Evolutionary conservation across 495 filamentous ascomycete species (phyloP).

Genomic region (Aspergillus ostianus): DNA sequence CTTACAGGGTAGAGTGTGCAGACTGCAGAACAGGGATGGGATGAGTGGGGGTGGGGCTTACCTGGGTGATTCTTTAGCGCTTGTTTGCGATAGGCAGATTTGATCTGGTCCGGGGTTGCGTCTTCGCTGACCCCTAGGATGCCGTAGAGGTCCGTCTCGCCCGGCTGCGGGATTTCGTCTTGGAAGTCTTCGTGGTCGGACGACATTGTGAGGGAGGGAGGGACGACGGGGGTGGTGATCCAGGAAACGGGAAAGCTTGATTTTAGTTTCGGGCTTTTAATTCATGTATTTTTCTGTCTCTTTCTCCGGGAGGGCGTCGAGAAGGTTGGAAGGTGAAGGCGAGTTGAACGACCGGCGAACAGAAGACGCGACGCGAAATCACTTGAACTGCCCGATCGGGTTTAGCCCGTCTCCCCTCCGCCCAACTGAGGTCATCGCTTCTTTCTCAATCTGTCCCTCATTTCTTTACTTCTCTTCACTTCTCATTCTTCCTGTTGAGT

Average conservation of each 20-base stretch:
- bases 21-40: background rate
- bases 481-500: no score
- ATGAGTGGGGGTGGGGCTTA: slow-evolving; percentile 29
- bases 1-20: no score
- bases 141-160: slow-evolving; percentile 79
- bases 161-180: slow-evolving; percentile 42
- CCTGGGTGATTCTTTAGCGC: slow-evolving; percentile 90
- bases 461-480: background rate
- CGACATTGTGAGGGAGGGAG: slow-evolving; percentile 9
- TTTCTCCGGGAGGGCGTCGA: background rate
- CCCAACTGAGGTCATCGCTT: slow-evolving; percentile 3
- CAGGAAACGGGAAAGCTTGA: background rate
- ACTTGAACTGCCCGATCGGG: slow-evolving; percentile 5
- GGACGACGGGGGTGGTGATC: background rate
- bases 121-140: slow-evolving; percentile 70
- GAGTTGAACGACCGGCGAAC: background rate
- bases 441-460: background rate
- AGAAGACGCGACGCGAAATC: slow-evolving; percentile 8
- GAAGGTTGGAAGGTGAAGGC: background rate
- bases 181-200: slow-evolving; percentile 13
- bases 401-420: background rate
- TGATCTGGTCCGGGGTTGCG: slow-evolving; percentile 77
- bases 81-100: slow-evolving; percentile 91
- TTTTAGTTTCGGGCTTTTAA: no score
- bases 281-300: no score